These are phyloP conservation scores for Paraleonurus japonicus DNA, from an alignment of 257 asterid species.

Conservation along the genomic window DNA sequence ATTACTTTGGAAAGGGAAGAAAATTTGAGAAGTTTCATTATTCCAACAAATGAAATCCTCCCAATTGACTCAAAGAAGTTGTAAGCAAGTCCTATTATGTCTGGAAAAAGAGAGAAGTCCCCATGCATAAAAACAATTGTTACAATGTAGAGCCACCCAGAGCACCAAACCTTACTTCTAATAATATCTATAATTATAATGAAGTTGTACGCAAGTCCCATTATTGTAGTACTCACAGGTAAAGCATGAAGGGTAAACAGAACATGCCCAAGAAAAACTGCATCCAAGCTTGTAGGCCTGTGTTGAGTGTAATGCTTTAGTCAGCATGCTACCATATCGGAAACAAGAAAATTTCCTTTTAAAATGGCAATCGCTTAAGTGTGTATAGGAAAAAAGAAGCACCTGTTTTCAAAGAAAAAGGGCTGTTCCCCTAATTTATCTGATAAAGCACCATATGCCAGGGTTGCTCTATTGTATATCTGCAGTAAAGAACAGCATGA, in stretches of 20 bases:
- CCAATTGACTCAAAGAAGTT: background rate
- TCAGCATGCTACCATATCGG: slow-evolving; percentile 10
- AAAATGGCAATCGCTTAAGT: background rate
- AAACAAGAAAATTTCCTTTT: background rate
- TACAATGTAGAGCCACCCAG: background rate
- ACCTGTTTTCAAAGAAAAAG: slow-evolving; percentile 75
- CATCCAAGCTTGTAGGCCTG: slow-evolving; percentile 97
- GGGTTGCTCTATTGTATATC: slow-evolving; percentile 74
- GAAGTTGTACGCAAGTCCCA: background rate
- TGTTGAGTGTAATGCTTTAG: slow-evolving; percentile 24
- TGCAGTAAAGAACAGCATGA: slow-evolving; percentile 26
- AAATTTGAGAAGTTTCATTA: background rate
- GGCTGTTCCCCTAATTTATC: slow-evolving; percentile 71
- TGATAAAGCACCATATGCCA: slow-evolving; percentile 72
- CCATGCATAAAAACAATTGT: background rate
- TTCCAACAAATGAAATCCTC: slow-evolving; percentile 6
- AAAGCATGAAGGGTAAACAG: slow-evolving; percentile 79
- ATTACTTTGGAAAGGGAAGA: background rate
- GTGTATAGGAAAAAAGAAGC: slow-evolving; percentile 17
- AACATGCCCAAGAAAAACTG: slow-evolving; percentile 71
- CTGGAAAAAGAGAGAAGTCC: background rate
- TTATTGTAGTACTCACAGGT: slow-evolving; percentile 68
- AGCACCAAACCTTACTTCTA: slow-evolving; percentile 3
- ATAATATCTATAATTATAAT: background rate
- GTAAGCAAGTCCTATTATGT: background rate